Percentiles rank a stretch among this genome's conserved stretches.
These are phyloP conservation scores for Pichia sp. DNA, from an alignment of 1,139 yeast genomes.

Conservation along the genomic window DNA sequence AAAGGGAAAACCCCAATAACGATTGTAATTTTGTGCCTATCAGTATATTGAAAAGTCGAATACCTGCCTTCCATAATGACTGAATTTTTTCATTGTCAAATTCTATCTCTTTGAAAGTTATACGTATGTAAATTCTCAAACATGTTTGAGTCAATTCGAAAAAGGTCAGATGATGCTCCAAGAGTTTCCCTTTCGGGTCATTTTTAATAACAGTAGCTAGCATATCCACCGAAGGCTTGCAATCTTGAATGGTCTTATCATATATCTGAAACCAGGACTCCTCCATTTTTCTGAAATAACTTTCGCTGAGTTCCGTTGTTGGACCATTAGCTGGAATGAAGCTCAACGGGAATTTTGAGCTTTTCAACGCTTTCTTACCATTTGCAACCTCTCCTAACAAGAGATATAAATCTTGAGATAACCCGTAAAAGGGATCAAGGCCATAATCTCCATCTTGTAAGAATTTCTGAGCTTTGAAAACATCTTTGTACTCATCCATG, in stretches of 20 bases:
- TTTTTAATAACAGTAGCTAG: constrained; percentile 31
- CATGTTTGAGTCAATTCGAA: constrained; percentile 49
- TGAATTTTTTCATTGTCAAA: constrained; percentile 47
- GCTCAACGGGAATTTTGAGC: constrained; percentile 14
- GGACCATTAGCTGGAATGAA: constrained; percentile 13
- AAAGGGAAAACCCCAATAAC: constrained; percentile 46
- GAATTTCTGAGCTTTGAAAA: constrained; percentile 30
- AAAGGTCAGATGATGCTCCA: constrained; percentile 47
- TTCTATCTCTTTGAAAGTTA: constrained; percentile 41
- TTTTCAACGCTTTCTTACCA: constrained; percentile 32
- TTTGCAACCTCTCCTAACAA: constrained; percentile 43
- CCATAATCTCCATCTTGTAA: constrained; percentile 34
- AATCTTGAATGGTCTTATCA: constrained; percentile 37
- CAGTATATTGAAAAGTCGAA: constrained; percentile 37
- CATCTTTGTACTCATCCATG: constrained; percentile 35
- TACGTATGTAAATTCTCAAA: constrained; percentile 44
- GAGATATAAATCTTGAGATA: constrained; percentile 40
- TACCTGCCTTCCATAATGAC: constrained; percentile 32
- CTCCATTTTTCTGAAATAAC: constrained; percentile 11
- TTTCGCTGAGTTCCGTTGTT: background rate
- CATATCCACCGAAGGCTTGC: constrained; percentile 41
- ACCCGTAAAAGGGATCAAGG: constrained; percentile 47
- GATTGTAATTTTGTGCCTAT: constrained; percentile 48
- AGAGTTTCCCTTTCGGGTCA: constrained; percentile 26
- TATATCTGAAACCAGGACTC: constrained; percentile 26